phyloP scores from a whole-genome alignment of 192 early-diverging fungal genomes.

The Lobosporangium transversale region DNA sequence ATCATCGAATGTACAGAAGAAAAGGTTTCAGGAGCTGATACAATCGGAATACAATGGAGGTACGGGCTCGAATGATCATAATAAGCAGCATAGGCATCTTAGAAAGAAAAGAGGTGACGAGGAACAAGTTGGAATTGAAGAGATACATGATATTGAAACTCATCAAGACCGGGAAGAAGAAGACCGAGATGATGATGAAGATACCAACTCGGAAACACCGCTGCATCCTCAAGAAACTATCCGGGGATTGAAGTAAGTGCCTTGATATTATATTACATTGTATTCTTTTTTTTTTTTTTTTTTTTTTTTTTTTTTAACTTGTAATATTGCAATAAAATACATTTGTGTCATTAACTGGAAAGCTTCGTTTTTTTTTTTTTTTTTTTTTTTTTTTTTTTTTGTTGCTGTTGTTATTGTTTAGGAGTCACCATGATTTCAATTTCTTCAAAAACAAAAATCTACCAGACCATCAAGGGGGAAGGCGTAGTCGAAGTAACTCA shows the following conservation, averaged over 20 bases:
- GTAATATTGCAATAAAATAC: background rate
- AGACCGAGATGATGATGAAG: slow-evolving; percentile 30
- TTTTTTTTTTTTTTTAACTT: background rate
- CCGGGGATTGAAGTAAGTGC: slow-evolving; percentile 42
- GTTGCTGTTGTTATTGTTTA: slow-evolving; percentile 6
- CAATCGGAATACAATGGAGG: slow-evolving; percentile 4
- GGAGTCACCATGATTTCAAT: slow-evolving; percentile 50
- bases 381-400: background rate
- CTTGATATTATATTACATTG: background rate
- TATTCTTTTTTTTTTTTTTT: background rate
- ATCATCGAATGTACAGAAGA: too few species aligned
- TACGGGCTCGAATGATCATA: too few species aligned
- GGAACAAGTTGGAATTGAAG: too few species aligned
- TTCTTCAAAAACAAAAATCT: slow-evolving; percentile 48
- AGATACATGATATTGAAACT: too few species aligned
- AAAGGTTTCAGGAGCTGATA: slow-evolving; percentile 17
- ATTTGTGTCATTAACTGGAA: background rate
- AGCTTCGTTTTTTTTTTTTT: background rate
- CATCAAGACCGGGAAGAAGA: slow-evolving; percentile 16
- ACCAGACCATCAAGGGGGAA: slow-evolving; percentile 12
- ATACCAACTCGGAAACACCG: slow-evolving; percentile 47
- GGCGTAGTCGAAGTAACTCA: slow-evolving; percentile 17
- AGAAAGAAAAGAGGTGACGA: background rate
- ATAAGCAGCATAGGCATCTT: background rate
- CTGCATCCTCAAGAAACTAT: slow-evolving; percentile 37